These are phyloP conservation scores for Aureococcus anophagefferens DNA, from an alignment of 108 stramenopile species.

Conservation along the genomic window DNA sequence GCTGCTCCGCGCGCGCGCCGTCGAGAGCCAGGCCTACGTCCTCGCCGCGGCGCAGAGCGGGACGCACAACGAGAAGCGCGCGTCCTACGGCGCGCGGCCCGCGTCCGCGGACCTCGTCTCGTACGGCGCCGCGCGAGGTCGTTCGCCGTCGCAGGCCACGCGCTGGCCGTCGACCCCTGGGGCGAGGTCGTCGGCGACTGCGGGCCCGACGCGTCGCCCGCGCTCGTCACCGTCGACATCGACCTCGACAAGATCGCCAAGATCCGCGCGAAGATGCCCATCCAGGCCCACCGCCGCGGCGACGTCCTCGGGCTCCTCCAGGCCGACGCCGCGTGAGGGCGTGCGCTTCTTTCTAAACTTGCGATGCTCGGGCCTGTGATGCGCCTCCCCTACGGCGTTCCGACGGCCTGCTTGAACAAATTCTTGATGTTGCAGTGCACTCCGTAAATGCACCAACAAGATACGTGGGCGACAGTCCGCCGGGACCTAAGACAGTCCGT, in stretches of 20 bases:
- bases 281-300: constrained; percentile 52
- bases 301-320: neutral
- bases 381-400: no score
- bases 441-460: no score
- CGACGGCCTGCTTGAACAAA: no score
- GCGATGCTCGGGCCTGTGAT: no score
- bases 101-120: no score
- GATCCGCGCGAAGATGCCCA: constrained; percentile 66
- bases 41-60: constrained; percentile 91
- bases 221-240: constrained; percentile 53
- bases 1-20: constrained; percentile 74
- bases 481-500: no score
- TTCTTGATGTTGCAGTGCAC: no score
- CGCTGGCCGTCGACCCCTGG: constrained; percentile 57
- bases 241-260: constrained; percentile 43
- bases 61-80: constrained; percentile 64
- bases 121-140: no score
- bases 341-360: no score
- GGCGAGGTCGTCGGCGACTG: constrained; percentile 24
- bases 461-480: no score
- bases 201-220: constrained; percentile 11
- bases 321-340: no score
- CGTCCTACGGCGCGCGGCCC: constrained; percentile 83
- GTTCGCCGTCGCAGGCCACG: no score
- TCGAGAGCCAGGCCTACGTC: constrained; percentile 89